Conservation (phyloP, 345 rosid genomes). For the Eucalyptus marginata region DNA sequence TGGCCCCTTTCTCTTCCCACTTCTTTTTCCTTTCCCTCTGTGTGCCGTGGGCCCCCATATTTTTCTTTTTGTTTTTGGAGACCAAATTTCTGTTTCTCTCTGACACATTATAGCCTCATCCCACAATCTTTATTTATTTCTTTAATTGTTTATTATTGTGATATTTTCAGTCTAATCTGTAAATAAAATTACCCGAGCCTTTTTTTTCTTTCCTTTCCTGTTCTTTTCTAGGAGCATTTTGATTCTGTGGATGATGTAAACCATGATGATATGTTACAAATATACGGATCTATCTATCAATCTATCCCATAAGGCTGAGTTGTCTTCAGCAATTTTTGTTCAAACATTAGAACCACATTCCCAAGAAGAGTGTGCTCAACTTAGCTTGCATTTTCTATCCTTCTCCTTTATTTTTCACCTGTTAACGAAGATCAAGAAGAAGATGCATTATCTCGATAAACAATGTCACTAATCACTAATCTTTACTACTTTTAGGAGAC, state of each 20-base stretch:
- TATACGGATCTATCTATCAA: background rate
- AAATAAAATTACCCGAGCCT: background rate
- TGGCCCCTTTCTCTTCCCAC: slow-evolving; percentile 5
- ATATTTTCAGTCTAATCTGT: background rate
- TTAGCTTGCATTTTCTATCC: background rate
- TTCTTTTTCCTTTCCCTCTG: background rate
- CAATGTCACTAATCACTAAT: background rate
- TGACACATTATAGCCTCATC: background rate
- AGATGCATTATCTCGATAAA: background rate
- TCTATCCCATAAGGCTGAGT: background rate
- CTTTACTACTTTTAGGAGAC: background rate
- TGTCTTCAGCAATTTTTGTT: background rate
- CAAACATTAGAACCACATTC: background rate
- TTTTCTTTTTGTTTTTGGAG: background rate
- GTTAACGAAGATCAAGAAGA: background rate
- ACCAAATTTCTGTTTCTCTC: background rate
- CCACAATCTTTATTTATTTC: background rate
- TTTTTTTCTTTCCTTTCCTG: background rate
- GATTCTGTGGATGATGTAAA: background rate
- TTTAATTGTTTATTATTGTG: background rate
- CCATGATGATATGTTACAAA: background rate
- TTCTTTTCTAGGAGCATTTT: background rate
- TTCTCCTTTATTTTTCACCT: background rate
- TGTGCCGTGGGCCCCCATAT: background rate
- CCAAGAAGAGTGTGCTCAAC: background rate